Percentiles rank a stretch among this genome's conserved stretches.
Conservation (phyloP, 164 flowering plant genomes). For the Vitis rupestris region DNA sequence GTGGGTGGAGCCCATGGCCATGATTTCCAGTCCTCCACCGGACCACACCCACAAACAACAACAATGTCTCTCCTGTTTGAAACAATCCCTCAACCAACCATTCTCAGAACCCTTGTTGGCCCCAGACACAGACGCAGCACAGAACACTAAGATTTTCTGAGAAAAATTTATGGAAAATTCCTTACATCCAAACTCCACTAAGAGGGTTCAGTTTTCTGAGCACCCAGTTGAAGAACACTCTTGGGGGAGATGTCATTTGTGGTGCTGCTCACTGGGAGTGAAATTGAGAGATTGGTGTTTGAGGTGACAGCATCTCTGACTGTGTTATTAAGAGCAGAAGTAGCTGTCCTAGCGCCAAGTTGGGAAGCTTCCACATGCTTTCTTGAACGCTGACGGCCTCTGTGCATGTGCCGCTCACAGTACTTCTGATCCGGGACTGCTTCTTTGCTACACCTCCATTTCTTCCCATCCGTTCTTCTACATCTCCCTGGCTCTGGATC, state of each 20-base stretch:
- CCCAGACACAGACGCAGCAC: no score
- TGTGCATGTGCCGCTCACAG: constrained; percentile 39
- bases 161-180: no score
- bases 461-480: constrained; percentile 68
- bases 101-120: background rate
- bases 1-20: background rate
- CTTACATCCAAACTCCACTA: background rate
- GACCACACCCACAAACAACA: constrained; percentile 1
- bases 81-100: background rate
- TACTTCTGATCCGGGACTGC: constrained; percentile 52
- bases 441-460: constrained; percentile 43
- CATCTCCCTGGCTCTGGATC: constrained; percentile 65
- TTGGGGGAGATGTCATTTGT: background rate
- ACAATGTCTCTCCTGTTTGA: background rate
- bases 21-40: background rate
- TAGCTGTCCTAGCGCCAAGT: background rate
- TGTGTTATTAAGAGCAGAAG: background rate
- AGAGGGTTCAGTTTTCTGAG: constrained; percentile 1
- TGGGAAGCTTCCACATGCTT: constrained; percentile 25
- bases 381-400: constrained; percentile 38
- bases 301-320: background rate
- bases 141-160: no score
- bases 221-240: background rate
- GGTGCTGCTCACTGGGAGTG: constrained; percentile 11
- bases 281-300: constrained; percentile 18